Conservation (phyloP, 1,284 basidiomycete genomes). For the Caloboletus firmus region DNA sequence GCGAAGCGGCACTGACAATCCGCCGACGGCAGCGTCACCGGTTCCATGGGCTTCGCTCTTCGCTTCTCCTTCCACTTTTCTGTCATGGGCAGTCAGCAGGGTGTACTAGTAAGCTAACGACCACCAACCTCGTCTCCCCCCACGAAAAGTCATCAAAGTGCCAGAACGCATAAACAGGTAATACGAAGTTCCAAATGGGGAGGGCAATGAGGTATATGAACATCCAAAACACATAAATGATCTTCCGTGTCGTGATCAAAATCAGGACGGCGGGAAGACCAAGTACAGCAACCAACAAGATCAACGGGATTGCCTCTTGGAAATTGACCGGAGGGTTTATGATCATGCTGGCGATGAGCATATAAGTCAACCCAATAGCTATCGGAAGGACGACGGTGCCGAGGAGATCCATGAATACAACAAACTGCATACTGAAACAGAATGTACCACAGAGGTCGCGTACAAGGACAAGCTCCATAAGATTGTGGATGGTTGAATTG, state of each 20-base stretch:
- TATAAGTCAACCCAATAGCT: constrained; percentile 90
- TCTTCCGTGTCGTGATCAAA: constrained; percentile 89
- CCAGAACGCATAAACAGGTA: constrained; percentile 97
- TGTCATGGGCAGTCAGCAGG: constrained; percentile 36
- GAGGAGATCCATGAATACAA: constrained; percentile 97
- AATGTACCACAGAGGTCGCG: constrained; percentile 95
- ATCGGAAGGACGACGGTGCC: constrained; percentile 96
- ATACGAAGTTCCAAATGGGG: constrained; percentile 93
- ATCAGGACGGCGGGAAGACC: constrained; percentile 94
- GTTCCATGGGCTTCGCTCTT: constrained; percentile 78
- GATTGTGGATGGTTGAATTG: constrained; percentile 98
- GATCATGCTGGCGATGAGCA: constrained; percentile 81
- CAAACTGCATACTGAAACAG: constrained; percentile 97
- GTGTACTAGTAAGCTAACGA: neutral
- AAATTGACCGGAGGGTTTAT: constrained; percentile 83
- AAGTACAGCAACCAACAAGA: constrained; percentile 87
- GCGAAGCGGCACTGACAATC: constrained; percentile 78
- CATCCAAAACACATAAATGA: constrained; percentile 99
- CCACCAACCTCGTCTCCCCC: constrained; percentile 89
- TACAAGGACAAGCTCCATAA: constrained; percentile 98
- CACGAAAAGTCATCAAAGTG: constrained; percentile 99
- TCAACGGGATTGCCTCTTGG: constrained; percentile 91
- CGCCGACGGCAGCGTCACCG: constrained; percentile 57
- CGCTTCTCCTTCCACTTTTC: constrained; percentile 90
- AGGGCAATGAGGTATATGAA: constrained; percentile 89